Base-by-base conservation (phyloP, 768 basidiomycete species). In the Grammothele lineata region DNA sequence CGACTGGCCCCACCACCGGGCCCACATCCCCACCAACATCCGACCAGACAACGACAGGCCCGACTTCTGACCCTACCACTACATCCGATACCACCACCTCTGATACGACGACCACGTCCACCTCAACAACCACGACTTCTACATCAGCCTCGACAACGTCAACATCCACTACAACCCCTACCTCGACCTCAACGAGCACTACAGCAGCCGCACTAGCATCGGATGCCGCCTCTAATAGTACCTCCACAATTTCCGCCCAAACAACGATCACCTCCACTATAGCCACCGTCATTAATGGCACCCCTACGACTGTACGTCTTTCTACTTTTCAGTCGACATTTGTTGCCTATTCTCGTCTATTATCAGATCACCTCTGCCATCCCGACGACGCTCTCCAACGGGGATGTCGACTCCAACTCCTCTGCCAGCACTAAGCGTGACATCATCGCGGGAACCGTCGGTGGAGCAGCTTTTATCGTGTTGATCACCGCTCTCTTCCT, bases 391-490 rank as follows among this genome's bases (percentile, higher is more conserved):
- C 33, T 54, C 5, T 25, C 55, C 12, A 25, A 43, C 12, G 37
- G 32, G 14, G 22, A 19, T 5, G 19, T 37, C 17, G 27, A 34
- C 30, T 9, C 9, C 7, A 8, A n/a, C 19, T 21, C 45, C 32
- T 37, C 43, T 14, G 52, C 51, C 24, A 49, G 50, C 5, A 52
- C 50, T 4, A 52, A 53, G 35, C 54, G 55, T 18, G 58, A 55
- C 40, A 62, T 66, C 18, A 62, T 68, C 37, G 61, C 56, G 3
- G 67, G 67, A 35, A 60, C 61, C 24, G 53, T 59, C 19, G 66
- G 61, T 22, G 66, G 64, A 1, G 53, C 48, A 5, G 59, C 56
- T 2, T 42, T 65, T 27, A 33, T 60, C 25, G 30, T 57, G 30
- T 52, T 67, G 30, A 24, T 65, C n/a, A 39, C 59, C 30, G 56